These are phyloP conservation scores for Onygena corvina DNA, from an alignment of 2,329 filamentous ascomycete genomes.

Conservation along the genomic window DNA sequence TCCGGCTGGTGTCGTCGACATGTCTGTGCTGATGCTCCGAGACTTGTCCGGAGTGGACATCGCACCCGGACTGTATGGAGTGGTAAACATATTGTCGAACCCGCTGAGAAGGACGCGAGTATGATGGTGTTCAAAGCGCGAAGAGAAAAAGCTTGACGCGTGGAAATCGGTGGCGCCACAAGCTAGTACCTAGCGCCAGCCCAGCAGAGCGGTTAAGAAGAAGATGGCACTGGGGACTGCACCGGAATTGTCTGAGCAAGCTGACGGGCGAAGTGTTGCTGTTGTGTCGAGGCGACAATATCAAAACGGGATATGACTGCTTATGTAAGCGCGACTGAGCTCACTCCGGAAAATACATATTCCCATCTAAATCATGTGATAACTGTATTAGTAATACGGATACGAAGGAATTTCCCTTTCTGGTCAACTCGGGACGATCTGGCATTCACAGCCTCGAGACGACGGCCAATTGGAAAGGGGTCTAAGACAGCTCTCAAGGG, in stretches of 20 bases:
- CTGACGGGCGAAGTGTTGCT: too few species aligned
- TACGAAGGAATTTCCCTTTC: not conserved
- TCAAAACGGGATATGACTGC: not conserved
- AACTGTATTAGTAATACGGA: not conserved
- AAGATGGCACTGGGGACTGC: not conserved
- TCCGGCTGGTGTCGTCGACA: conserved; percentile 48
- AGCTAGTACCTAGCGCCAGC: not conserved
- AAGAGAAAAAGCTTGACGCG: not conserved
- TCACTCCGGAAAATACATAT: not conserved
- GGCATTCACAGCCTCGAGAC: not conserved
- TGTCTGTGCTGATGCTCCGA: conserved; percentile 28
- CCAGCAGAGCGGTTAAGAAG: not conserved
- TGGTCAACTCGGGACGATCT: not conserved
- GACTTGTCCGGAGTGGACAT: conserved; percentile 31
- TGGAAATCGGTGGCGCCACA: not conserved
- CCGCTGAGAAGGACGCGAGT: not conserved
- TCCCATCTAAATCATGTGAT: not conserved
- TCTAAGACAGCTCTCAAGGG: not conserved
- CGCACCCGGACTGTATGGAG: conserved; percentile 27
- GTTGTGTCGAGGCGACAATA: too few species aligned
- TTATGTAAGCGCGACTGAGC: not conserved
- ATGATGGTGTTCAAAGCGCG: not conserved
- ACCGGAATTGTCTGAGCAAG: not conserved
- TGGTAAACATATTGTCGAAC: conserved; percentile 24
- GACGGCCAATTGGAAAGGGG: not conserved